A percentile compares a stretch with the other conserved stretches of the same genome.
Conservation (phyloP, 805 yeast genomes). For the Tetrapisispora nanseiensis region DNA sequence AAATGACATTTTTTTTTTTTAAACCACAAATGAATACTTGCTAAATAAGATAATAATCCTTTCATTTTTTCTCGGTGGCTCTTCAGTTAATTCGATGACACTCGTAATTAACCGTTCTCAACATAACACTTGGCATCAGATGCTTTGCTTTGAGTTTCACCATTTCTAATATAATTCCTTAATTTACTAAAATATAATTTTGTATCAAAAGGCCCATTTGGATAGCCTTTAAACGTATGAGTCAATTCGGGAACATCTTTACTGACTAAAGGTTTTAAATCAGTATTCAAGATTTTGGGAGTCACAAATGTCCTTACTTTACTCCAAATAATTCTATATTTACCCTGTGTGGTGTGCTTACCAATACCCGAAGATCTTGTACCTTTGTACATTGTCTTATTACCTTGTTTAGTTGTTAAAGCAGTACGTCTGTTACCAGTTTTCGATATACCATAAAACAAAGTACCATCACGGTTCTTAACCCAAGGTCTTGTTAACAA, state of each 20-base stretch:
- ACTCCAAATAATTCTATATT: constrained; percentile 67
- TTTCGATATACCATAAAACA: constrained; percentile 72
- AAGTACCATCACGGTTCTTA: constrained; percentile 68
- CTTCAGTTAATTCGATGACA: too few species aligned
- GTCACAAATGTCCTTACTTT: constrained; percentile 87
- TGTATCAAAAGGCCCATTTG: constrained; percentile 64
- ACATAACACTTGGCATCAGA: constrained; percentile 19
- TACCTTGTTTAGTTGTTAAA: constrained; percentile 86
- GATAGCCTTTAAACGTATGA: constrained; percentile 61
- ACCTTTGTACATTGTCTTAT: constrained; percentile 90
- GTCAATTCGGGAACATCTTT: constrained; percentile 59
- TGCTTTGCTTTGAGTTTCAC: constrained; percentile 37
- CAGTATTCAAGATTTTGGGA: constrained; percentile 41
- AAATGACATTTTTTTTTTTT: too few species aligned
- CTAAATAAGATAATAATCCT: too few species aligned
- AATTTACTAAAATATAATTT: constrained; percentile 62
- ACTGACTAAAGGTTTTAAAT: constrained; percentile 69
- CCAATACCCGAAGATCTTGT: constrained; percentile 94
- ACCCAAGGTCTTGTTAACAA: constrained; percentile 82
- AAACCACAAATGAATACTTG: too few species aligned
- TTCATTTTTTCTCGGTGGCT: too few species aligned
- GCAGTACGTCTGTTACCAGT: constrained; percentile 77
- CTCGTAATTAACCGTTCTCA: constrained; percentile 26
- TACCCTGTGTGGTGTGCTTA: constrained; percentile 59
- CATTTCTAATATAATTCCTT: constrained; percentile 66